These are phyloP conservation scores for Aspergillus saccharolyticus DNA, from an alignment of 495 filamentous ascomycete species.

Conservation along the genomic window DNA sequence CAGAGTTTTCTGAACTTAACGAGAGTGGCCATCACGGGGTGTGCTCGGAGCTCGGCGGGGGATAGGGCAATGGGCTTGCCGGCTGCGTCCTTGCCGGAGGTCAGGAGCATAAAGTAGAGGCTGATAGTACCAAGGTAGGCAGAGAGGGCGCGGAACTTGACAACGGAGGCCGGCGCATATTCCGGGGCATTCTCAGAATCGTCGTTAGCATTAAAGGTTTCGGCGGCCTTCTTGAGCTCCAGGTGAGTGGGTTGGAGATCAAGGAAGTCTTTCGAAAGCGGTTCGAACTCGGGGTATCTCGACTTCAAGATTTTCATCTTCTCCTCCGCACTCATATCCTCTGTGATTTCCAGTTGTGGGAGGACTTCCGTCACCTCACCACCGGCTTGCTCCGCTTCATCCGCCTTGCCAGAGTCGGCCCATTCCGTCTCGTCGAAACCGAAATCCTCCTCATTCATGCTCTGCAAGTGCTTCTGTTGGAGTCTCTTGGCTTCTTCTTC, in stretches of 20 bases:
- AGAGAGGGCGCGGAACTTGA: conserved; percentile 70
- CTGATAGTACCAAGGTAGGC: conserved; percentile 80
- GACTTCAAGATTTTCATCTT: conserved; percentile 68
- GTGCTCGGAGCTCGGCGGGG: conserved; percentile 72
- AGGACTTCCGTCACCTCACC: conserved; percentile 74
- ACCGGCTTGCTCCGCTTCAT: conserved; percentile 34
- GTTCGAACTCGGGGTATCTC: conserved; percentile 88
- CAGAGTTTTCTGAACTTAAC: conserved; percentile 77
- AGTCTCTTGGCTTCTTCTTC: conserved; percentile 81
- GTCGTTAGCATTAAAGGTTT: conserved; percentile 41
- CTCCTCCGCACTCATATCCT: conserved; percentile 72
- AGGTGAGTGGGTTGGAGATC: conserved; percentile 61
- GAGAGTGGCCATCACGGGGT: conserved; percentile 81
- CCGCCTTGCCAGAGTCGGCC: conserved; percentile 47
- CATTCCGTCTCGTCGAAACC: conserved; percentile 87
- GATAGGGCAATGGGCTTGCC: conserved; percentile 48
- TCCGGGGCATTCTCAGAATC: conserved; percentile 28
- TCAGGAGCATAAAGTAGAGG: conserved; percentile 90
- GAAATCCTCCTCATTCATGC: conserved; percentile 86
- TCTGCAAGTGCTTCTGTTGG: conserved; percentile 81
- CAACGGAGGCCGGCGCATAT: conserved; percentile 46
- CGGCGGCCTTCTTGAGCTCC: conserved; percentile 52
- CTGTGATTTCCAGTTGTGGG: conserved; percentile 73
- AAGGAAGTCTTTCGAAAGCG: conserved; percentile 72
- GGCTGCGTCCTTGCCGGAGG: conserved; percentile 57